Evolutionary conservation across 1,139 yeast genomes (phyloP), one percentile per base, ranked within the genome.

Genomic region (Magnusiomyces ingens): DNA sequence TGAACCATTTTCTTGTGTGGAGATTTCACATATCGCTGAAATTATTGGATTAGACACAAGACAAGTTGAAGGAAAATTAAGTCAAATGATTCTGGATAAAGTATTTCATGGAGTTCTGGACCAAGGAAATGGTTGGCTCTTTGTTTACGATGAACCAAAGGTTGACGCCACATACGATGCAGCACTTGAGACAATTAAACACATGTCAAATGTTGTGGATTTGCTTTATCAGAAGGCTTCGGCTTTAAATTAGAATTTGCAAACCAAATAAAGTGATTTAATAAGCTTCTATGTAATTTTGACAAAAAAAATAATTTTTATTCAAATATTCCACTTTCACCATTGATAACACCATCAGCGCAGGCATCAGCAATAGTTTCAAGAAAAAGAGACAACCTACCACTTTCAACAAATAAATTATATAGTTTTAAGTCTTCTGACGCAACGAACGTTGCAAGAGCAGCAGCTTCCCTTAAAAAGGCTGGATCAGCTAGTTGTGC

Each of bases 91-190:
- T 62, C 78, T 93, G 63, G 99, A 93, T 69, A 86, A 89, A 67
- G 88, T 91, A 15, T 89, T 94, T 64, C 86, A 85, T 65, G 99
- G 99, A 49, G 98, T 94, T 48, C 77, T 93, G 63, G 99, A 93
- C 69, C 99, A 93, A 74, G 99, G 99, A 48, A 91, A 91, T 67
- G 99, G 99, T 5, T 93, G 98, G 96, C 79, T 93, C 62, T 84
- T 90, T 62, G 82, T 93, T 56, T 93, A 88, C 65, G 95, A 89
- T 58, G 89, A 91, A 66, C 96, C 96, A 49, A 82, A 81, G 66
- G 81, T 83, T 58, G 98, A 93, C 69, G 88, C 90, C 45, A 84
- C 95, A 48, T 94, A 93, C 66, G 95, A 86, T 60, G 83, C 93
- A 50, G 87, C 95, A 42, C 79, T 93, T 60, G 95, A 87, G 56